Evolutionary conservation across 352 stramenopile species (phyloP).

Genomic region (Pythium dissotocum): DNA sequence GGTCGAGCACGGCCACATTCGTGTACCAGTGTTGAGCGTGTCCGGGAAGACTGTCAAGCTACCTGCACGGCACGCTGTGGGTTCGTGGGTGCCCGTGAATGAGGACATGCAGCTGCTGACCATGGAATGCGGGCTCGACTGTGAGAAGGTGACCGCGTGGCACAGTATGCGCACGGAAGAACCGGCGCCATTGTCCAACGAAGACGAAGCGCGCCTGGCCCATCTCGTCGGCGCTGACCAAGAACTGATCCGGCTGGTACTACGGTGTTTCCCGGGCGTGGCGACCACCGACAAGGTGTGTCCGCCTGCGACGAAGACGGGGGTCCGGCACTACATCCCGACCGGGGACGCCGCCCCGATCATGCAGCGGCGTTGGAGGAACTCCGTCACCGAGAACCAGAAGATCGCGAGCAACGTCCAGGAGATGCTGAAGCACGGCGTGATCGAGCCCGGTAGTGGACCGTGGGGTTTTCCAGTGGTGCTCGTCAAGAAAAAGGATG

Average conservation of each 20-base stretch:
- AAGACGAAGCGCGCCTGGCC: slow-evolving; percentile 12
- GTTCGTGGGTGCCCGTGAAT: slow-evolving; percentile 18
- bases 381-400: slow-evolving; percentile 18
- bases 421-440: slow-evolving; percentile 17
- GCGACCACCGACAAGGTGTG: slow-evolving; percentile 7
- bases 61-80: slow-evolving; percentile 11
- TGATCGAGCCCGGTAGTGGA: slow-evolving; percentile 21
- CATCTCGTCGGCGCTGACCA: neutral
- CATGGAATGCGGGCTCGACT: slow-evolving; percentile 8
- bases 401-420: slow-evolving; percentile 15
- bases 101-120: slow-evolving; percentile 19
- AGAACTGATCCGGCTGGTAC: slow-evolving; percentile 14
- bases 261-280: slow-evolving; percentile 15
- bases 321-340: slow-evolving; percentile 26
- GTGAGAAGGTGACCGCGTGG: slow-evolving; percentile 1
- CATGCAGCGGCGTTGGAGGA: neutral
- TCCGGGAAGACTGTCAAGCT: slow-evolving; percentile 17
- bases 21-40: slow-evolving; percentile 21
- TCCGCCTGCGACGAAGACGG: slow-evolving; percentile 11
- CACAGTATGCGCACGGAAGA: neutral
- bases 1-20: neutral
- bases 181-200: slow-evolving; percentile 3
- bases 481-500: slow-evolving; percentile 32
- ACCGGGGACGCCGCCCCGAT: slow-evolving; percentile 23
- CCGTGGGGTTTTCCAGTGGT: slow-evolving; percentile 29